Evolutionary conservation across 352 stramenopile genomes (phyloP), one percentile per base, ranked within the genome.

Genomic region (Phytophthora colocasiae): DNA sequence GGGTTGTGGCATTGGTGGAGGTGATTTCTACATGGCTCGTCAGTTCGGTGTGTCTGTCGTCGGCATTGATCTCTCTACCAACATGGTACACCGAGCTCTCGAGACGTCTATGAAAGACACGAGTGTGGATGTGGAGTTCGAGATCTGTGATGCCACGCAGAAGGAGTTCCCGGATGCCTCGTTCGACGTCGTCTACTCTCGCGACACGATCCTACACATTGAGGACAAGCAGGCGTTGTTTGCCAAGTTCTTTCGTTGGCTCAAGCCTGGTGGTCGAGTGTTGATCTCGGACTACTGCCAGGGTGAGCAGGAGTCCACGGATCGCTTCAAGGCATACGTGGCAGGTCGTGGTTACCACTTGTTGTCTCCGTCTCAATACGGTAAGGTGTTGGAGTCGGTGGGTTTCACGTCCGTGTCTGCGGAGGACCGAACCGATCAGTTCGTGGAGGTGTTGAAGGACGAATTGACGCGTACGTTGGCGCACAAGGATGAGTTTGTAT

Each of bases 1-100:
- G 8, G 91, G 91, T 26, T 97, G 91, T 57, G 91, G 91, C 24
- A 96, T 97, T 46, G 91, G 91, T n/a, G 91, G 91, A 17, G 95
- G 91, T 1, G 85, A 90, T 31, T 89, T 96, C 55, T 97, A 97
- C 70, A 90, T 97, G 67, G 91, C 91, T 11, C 96, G 96, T 40
- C 85, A 96, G 52, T 91, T 98, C 27, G 89, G 85, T 22, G 80
- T 90, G 26, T 85, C 90, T 1, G 83, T 91, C 8, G 75, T 91
- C 11, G 83, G 81, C 17, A 91, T 91, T 53, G 83, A 91, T 61
- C 66, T 91, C 12, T 91, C 83, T 17, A 90, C 81, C 12, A 91
- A 91, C 63, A 91, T 91, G 83, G 77, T 91, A 22, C 79, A 91
- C 51, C 81, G 81, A 4, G 81, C 83, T 7, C 69, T 91, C n/a